Evolutionary conservation across 805 yeast species (phyloP).

Genomic region (Saccharomycopsis capsularis): DNA sequence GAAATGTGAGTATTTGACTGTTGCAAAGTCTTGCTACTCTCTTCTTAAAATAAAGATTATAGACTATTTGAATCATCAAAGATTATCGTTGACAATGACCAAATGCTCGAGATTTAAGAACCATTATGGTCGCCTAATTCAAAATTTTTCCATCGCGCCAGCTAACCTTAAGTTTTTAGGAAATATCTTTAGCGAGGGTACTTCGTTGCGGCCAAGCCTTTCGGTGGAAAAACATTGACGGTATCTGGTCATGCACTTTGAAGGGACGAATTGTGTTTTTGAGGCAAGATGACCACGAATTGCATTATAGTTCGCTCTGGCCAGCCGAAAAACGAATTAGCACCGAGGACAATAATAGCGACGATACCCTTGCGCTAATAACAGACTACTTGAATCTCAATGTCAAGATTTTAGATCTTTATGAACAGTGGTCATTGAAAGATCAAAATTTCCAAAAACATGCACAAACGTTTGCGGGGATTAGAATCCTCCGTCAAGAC

Average conservation of each 20-base stretch:
- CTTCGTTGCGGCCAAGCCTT: slow-evolving; percentile 84
- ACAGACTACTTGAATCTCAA: slow-evolving; percentile 65
- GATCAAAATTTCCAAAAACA: slow-evolving; percentile 44
- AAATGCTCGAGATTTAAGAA: too few relatives aligned
- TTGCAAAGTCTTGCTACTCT: too few relatives aligned
- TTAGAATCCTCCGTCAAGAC: slow-evolving; percentile 82
- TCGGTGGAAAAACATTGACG: slow-evolving; percentile 60
- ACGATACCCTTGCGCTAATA: slow-evolving; percentile 39
- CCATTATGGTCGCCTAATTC: too few relatives aligned
- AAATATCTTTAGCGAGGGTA: slow-evolving; percentile 56
- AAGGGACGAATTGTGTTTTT: slow-evolving; percentile 56
- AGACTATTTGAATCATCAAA: too few relatives aligned
- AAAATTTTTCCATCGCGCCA: too few relatives aligned
- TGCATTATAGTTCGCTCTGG: slow-evolving; percentile 48
- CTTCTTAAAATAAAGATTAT: too few relatives aligned
- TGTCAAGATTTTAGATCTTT: slow-evolving; percentile 46
- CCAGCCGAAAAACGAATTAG: slow-evolving; percentile 15
- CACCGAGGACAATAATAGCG: slow-evolving; percentile 3
- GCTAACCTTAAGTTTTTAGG: slow-evolving; percentile 34
- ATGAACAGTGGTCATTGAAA: slow-evolving; percentile 50
- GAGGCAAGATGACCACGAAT: slow-evolving; percentile 44
- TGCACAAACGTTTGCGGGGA: slow-evolving; percentile 47
- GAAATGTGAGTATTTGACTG: too few relatives aligned
- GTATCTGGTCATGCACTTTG: slow-evolving; percentile 60
- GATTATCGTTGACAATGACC: too few relatives aligned